phyloP scores from a whole-genome alignment of 2,329 filamentous ascomycete species.

The Davidsoniella virescens region DNA sequence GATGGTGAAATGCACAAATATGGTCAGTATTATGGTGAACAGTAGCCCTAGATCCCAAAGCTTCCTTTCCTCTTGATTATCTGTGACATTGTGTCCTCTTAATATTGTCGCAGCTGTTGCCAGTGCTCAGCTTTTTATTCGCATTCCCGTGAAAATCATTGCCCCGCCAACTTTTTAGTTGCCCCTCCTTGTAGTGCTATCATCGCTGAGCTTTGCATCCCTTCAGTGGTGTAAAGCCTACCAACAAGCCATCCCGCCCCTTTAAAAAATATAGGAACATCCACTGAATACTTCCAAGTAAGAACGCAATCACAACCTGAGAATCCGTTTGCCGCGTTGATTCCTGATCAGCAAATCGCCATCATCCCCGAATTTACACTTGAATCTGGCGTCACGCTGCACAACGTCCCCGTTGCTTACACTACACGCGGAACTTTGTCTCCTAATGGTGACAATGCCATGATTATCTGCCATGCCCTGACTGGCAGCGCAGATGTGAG shows the following conservation, averaged over 20 bases:
- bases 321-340: slow-evolving; percentile 77
- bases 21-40: slow-evolving; percentile 15
- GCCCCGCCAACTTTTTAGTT: neutral
- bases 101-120: neutral
- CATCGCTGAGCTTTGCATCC: neutral
- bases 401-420: slow-evolving; percentile 58
- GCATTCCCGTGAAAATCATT: neutral
- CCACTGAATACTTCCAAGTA: slow-evolving; percentile 51
- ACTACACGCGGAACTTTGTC: slow-evolving; percentile 48
- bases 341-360: slow-evolving; percentile 75
- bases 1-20: slow-evolving; percentile 12
- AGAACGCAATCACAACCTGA: slow-evolving; percentile 58
- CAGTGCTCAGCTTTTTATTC: too few species aligned
- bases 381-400: slow-evolving; percentile 73
- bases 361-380: slow-evolving; percentile 80
- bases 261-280: slow-evolving; percentile 22
- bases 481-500: slow-evolving; percentile 72
- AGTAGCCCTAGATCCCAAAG: neutral
- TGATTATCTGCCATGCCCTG: slow-evolving; percentile 69
- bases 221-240: neutral
- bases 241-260: slow-evolving; percentile 4
- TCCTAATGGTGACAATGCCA: slow-evolving; percentile 44
- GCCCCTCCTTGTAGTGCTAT: neutral
- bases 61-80: neutral
- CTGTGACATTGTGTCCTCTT: neutral